Percentiles rank a stretch among this genome's conserved stretches.
Evolutionary conservation across 148 eudicot species (phyloP).

Genomic region (Pharnaceum exiguum): DNA sequence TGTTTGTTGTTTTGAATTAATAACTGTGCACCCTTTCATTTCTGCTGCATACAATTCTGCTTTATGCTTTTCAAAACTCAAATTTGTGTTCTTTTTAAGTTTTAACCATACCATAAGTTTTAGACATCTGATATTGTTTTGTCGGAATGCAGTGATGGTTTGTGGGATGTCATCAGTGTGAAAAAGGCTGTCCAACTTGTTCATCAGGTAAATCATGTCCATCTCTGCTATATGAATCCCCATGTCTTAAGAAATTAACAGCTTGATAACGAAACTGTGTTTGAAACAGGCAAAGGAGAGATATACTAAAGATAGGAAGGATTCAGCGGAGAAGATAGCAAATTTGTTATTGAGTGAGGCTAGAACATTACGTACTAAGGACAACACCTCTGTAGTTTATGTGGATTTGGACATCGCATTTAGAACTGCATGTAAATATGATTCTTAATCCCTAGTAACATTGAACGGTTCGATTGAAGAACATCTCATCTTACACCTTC

Average conservation of each 20-base stretch:
- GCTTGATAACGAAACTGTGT: neutral
- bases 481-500: constrained; percentile 1
- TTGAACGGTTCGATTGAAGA: constrained; percentile 1
- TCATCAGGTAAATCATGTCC: constrained; percentile 50
- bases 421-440: constrained; percentile 49
- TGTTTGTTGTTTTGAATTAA: no score
- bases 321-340: constrained; percentile 65
- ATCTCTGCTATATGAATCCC: neutral
- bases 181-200: constrained; percentile 83
- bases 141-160: constrained; percentile 70
- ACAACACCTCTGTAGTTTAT: constrained; percentile 83
- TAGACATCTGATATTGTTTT: neutral
- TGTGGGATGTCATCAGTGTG: constrained; percentile 86
- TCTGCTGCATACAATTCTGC: no score
- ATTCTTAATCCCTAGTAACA: constrained; percentile 34
- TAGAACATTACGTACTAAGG: constrained; percentile 83
- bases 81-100: no score
- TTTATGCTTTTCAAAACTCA: neutral
- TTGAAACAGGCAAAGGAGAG: constrained; percentile 64
- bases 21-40: no score
- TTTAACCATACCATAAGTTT: no score
- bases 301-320: constrained; percentile 30
- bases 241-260: neutral
- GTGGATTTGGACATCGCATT: constrained; percentile 61
- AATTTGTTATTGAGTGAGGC: constrained; percentile 72